Evolutionary conservation across 352 stramenopile genomes (phyloP), one percentile per base, ranked within the genome.

Genomic region (Globisporangium lucens): DNA sequence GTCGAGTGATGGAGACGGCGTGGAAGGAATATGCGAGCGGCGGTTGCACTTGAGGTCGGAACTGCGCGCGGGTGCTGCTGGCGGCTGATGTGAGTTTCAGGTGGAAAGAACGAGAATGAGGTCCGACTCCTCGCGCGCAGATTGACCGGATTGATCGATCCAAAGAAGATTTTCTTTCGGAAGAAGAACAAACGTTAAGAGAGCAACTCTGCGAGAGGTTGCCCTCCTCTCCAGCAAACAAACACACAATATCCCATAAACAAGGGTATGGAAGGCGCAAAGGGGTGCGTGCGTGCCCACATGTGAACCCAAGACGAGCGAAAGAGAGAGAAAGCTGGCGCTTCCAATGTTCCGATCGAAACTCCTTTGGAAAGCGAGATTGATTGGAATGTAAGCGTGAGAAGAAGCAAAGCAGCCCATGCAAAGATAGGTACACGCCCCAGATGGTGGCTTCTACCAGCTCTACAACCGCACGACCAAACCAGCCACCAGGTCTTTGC

Each of bases 31-130:
- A 29, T 17, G 24, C n/a, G 51, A 20, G 56, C 57, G 60, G 17
- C 22, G 33, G 29, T 29, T 53, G 7, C 3, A 43, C 17, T 33
- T 20, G 43, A 35, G 49, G 36, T 27, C 9, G 47, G 43, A 51
- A 51, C 13, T 43, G 36, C 36, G 43, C 38, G 36, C 9, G 36
- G 36, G 10, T 38, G 36, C 8, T 43, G 36, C 36, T 47, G 43
- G 17, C 20, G 43, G 43, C 29, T n/a, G 15, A 10, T 38, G 65
- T 70, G 57, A 52, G 58, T 66, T 70, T 70, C 58, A 29, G n/a
- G 36, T 61, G 57, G 65, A 65, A 70, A 62, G 47, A 70, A 55
- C 22, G 38, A 62, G 65, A 70, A 63, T 70, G 65, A 66, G 49
- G 36, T 53, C 53, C 57, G 65, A 69, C 65, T 69, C 56, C 65